phyloP scores from a whole-genome alignment of 1,284 basidiomycete species.

The Pisolithus thermaeus region DNA sequence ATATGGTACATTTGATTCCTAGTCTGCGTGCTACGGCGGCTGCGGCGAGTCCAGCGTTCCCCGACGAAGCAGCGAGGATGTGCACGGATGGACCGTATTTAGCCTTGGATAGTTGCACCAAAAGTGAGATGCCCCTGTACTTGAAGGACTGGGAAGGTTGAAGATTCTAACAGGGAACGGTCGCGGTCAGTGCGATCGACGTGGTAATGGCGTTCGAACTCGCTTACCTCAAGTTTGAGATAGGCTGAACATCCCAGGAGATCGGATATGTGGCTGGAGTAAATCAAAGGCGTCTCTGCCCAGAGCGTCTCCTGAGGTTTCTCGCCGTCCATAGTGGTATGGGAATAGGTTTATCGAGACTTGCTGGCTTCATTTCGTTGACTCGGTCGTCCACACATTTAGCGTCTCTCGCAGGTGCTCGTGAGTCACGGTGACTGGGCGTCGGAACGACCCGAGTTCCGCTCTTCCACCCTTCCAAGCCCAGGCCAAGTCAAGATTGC shows the following conservation, averaged over 20 bases:
- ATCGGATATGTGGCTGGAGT: conserved; percentile 50
- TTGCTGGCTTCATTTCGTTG: too few relatives aligned
- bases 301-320: conserved; percentile 32
- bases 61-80: conserved; percentile 63
- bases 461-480: not conserved
- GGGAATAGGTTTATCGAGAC: too few relatives aligned
- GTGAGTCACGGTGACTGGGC: not conserved
- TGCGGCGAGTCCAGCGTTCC: conserved; percentile 68
- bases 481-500: not conserved
- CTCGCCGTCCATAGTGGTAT: conserved; percentile 4
- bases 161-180: conserved; percentile 44
- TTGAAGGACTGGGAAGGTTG: conserved; percentile 75
- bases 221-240: conserved; percentile 66
- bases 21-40: conserved; percentile 56
- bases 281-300: conserved; percentile 58
- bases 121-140: conserved; percentile 62
- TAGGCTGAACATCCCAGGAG: conserved; percentile 48
- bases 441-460: not conserved
- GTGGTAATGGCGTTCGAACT: conserved; percentile 9
- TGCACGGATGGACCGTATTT: conserved; percentile 49
- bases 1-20: conserved; percentile 58
- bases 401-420: too few relatives aligned
- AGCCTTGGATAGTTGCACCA: conserved; percentile 46
- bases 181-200: not conserved
- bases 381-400: too few relatives aligned